Evolutionary conservation across 2,329 filamentous ascomycete species (phyloP).

Genomic region (Aspergillus sojae): DNA sequence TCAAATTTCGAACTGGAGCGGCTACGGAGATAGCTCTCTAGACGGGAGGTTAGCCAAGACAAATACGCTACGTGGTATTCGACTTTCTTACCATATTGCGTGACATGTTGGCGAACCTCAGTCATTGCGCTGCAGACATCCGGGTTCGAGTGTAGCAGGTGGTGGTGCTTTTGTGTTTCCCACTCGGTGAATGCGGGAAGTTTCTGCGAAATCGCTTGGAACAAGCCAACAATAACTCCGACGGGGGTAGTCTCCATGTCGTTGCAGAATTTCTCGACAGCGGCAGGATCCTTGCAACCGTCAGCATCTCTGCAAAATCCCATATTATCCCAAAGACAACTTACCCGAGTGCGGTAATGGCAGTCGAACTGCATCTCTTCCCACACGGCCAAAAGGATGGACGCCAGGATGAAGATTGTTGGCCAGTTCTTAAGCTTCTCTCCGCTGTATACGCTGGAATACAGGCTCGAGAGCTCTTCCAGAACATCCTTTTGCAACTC

Average conservation of each 20-base stretch:
- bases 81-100: constrained; percentile 79
- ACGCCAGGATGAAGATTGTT: constrained; percentile 95
- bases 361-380: constrained; percentile 99
- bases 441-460: constrained; percentile 97
- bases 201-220: constrained; percentile 98
- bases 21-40: constrained; percentile 84
- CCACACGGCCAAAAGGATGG: constrained; percentile 91
- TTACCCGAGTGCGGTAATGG: constrained; percentile 81
- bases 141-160: constrained; percentile 84
- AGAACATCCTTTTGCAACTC: constrained; percentile 95
- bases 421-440: constrained; percentile 99
- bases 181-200: constrained; percentile 89
- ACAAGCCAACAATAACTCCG: constrained; percentile 92
- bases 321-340: constrained; percentile 12
- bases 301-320: constrained; percentile 13
- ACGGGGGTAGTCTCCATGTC: constrained; percentile 98
- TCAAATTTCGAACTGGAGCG: constrained; percentile 83
- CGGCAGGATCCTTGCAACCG: constrained; percentile 62
- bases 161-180: constrained; percentile 89
- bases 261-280: constrained; percentile 90
- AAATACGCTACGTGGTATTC: neutral
- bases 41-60: constrained; percentile 43
- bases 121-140: constrained; percentile 96
- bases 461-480: constrained; percentile 87
- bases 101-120: constrained; percentile 88